Conservation (phyloP, 352 stramenopile genomes). For the Aphanomyces euteiches region DNA sequence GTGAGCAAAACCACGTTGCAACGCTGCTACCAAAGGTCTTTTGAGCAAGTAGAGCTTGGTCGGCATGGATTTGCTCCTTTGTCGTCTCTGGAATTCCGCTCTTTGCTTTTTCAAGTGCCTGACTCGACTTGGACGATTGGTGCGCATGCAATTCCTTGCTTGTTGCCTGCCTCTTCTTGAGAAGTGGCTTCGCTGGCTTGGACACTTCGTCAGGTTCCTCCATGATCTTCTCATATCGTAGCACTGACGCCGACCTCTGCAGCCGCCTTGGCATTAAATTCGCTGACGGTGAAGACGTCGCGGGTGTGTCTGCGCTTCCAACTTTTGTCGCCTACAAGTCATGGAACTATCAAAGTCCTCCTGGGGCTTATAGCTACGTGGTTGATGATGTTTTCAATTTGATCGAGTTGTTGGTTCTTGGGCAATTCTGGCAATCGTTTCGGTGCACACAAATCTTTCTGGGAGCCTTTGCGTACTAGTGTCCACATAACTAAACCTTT, state of each 20-base stretch:
- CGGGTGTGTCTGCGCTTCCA: neutral
- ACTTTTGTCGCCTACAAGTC: neutral
- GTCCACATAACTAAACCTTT: neutral
- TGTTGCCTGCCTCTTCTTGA: constrained; percentile 37
- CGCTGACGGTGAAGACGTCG: neutral
- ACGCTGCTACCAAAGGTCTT: constrained; percentile 47
- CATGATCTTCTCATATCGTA: neutral
- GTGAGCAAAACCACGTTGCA: neutral
- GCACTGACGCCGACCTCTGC: neutral
- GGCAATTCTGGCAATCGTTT: neutral
- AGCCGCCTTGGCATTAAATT: neutral
- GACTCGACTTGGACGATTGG: too few species aligned
- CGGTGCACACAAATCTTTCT: neutral
- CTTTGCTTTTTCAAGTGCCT: neutral
- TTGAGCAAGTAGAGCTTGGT: constrained; percentile 56
- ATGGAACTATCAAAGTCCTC: neutral
- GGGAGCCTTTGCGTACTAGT: neutral
- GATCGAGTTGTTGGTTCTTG: constrained; percentile 15
- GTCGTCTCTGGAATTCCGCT: neutral
- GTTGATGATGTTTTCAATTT: constrained; percentile 9
- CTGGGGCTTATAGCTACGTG: neutral
- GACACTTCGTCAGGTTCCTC: constrained; percentile 32
- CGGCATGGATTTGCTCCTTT: constrained; percentile 9
- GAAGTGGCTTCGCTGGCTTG: constrained; percentile 47
- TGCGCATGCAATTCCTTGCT: constrained; percentile 34